Evolutionary conservation across 2,329 filamentous ascomycete species (phyloP).

Genomic region (Paracoccidioides lutzii): DNA sequence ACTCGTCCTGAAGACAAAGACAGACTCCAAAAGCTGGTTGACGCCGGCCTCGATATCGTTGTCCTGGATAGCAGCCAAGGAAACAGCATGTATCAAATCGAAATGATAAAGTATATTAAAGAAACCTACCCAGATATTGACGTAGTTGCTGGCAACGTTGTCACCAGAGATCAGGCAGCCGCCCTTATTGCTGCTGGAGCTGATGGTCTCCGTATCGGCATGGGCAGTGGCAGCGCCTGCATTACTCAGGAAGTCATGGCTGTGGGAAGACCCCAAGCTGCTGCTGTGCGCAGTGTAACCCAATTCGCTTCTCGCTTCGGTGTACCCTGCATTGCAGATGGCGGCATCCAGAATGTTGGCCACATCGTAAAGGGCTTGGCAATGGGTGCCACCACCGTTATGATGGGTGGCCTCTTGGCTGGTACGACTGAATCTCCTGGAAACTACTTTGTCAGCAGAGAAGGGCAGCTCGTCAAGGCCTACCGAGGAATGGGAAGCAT

Average conservation of each 20-base stretch:
- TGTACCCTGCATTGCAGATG: conserved; percentile 94
- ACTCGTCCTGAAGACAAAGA: conserved; percentile 87
- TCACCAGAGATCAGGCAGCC: conserved; percentile 92
- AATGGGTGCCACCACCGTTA: conserved; percentile 85
- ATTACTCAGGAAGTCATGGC: conserved; percentile 99
- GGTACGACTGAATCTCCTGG: conserved; percentile 96
- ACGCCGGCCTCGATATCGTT: conserved; percentile 90
- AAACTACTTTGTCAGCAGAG: conserved; percentile 87
- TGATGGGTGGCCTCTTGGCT: conserved; percentile 98
- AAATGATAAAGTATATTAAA: conserved; percentile 97
- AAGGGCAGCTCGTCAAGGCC: conserved; percentile 96
- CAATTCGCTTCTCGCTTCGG: conserved; percentile 85
- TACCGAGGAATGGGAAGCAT: conserved; percentile 99
- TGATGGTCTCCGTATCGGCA: conserved; percentile 93
- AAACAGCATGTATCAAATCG: conserved; percentile 96
- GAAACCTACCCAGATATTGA: conserved; percentile 70
- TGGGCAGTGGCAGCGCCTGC: conserved; percentile 95
- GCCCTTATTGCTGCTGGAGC: conserved; percentile 82
- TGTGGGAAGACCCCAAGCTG: conserved; percentile 89
- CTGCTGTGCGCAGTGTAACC: conserved; percentile 80
- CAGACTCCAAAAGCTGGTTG: conserved; percentile 74
- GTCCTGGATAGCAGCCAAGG: conserved; percentile 93
- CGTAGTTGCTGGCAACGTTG: conserved; percentile 96
- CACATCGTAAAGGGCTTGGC: conserved; percentile 98
- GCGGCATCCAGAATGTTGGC: conserved; percentile 94